A percentile compares a stretch with the other conserved stretches of the same genome.
Conservation (phyloP, 2,329 filamentous ascomycete genomes). For the Paecilomyces dactylethromorphus region DNA sequence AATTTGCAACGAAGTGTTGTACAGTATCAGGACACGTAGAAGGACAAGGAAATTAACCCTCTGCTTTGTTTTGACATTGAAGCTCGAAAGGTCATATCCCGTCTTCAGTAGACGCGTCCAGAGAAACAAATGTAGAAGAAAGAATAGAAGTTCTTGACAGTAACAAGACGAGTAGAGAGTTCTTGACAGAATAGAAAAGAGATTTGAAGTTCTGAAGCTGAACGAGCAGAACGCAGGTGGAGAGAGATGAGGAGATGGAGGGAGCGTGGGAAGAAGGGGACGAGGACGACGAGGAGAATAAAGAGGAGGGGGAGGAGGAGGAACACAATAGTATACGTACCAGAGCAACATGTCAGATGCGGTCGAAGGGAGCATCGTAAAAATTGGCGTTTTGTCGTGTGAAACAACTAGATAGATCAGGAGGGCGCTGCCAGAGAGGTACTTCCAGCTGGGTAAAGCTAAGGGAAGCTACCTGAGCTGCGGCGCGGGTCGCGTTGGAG, state of each 20-base stretch:
- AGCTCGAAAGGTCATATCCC: no score
- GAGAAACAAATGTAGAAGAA: neutral
- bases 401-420: neutral
- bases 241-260: conserved; percentile 5
- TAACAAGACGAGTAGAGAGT: neutral
- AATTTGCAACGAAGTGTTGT: no score
- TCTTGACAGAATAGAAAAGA: neutral
- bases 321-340: conserved; percentile 1
- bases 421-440: neutral
- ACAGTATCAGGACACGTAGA: no score
- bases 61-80: no score
- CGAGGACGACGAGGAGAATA: neutral
- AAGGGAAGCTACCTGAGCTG: neutral
- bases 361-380: neutral
- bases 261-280: neutral
- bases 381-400: neutral
- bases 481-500: neutral
- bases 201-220: neutral
- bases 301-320: neutral
- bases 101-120: neutral
- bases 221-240: neutral
- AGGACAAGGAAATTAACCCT: no score
- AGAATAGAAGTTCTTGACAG: neutral
- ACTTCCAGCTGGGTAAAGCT: neutral
- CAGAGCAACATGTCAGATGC: neutral